phyloP scores from a whole-genome alignment of 225 moss, liverwort and hornwort species.

The Antitrichia curtipendula region DNA sequence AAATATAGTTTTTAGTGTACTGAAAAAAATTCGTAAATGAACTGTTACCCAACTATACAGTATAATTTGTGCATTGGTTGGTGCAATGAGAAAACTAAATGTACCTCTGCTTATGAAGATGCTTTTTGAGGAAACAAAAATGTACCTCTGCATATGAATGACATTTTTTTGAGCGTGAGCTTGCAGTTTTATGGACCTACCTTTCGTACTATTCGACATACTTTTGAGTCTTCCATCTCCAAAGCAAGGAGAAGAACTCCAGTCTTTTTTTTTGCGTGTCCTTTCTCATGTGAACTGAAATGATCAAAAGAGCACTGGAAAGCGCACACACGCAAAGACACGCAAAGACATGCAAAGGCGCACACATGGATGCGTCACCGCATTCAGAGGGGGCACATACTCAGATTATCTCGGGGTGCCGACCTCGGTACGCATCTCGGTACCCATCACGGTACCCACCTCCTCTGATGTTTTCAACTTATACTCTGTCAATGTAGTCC shows the following conservation, averaged over 20 bases:
- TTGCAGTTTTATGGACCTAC: no score
- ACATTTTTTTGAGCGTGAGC: no score
- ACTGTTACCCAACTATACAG: no score
- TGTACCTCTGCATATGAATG: no score
- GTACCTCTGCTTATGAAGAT: rapidly evolving
- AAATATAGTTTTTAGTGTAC: no score
- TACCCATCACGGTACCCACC: neutral
- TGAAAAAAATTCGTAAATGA: no score
- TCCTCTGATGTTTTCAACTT: neutral
- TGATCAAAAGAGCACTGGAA: neutral
- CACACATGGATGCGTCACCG: neutral
- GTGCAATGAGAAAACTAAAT: neutral
- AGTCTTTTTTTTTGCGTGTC: neutral
- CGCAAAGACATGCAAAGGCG: no score
- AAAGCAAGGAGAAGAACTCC: neutral
- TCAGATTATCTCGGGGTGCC: neutral
- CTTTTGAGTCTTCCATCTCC: neutral
- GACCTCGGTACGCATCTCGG: no score
- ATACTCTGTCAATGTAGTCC: neutral
- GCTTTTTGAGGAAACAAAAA: no score
- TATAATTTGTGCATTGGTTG: neutral
- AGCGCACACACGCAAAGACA: neutral
- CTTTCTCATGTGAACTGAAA: neutral
- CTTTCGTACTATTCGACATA: no score
- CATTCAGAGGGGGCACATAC: neutral